Conservation (phyloP, 169 alveolate genomes). For the Fabrea salina region DNA sequence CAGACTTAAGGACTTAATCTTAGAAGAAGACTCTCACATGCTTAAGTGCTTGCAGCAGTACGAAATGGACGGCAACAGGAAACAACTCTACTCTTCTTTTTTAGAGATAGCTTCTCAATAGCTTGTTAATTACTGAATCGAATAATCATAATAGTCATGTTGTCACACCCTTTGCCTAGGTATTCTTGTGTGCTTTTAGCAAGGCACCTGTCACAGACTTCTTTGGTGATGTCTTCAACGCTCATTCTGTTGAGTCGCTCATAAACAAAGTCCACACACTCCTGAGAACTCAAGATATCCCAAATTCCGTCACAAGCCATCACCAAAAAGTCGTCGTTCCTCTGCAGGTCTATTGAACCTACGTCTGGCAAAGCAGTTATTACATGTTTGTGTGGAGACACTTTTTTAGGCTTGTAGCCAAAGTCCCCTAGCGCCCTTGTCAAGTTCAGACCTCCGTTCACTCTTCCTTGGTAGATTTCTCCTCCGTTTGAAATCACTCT, state of each 20-base stretch:
- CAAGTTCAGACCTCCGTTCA: constrained; percentile 59
- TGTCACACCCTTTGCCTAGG: constrained; percentile 62
- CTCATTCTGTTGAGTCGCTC: not conserved
- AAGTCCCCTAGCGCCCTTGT: constrained; percentile 75
- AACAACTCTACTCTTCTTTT: constrained; percentile 40
- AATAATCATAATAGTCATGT: constrained; percentile 52
- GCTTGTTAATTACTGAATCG: not conserved
- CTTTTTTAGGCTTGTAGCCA: constrained; percentile 55
- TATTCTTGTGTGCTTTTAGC: constrained; percentile 42
- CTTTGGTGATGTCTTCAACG: constrained; percentile 39
- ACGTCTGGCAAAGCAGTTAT: constrained; percentile 75
- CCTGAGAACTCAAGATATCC: constrained; percentile 66
- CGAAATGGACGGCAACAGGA: constrained; percentile 49
- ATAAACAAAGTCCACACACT: constrained; percentile 56
- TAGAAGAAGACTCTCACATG: constrained; percentile 47
- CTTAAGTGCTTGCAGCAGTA: constrained; percentile 36
- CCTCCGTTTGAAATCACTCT: constrained; percentile 61
- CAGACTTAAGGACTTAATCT: constrained; percentile 45
- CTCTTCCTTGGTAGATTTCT: constrained; percentile 56
- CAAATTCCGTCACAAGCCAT: constrained; percentile 86
- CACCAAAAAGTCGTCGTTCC: constrained; percentile 59
- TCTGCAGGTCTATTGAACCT: constrained; percentile 28
- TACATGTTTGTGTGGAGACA: constrained; percentile 57
- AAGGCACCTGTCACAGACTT: constrained; percentile 36
- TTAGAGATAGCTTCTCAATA: not conserved